phyloP scores from a whole-genome alignment of 2,329 filamentous ascomycete species.

The Diplodia scrobiculata region DNA sequence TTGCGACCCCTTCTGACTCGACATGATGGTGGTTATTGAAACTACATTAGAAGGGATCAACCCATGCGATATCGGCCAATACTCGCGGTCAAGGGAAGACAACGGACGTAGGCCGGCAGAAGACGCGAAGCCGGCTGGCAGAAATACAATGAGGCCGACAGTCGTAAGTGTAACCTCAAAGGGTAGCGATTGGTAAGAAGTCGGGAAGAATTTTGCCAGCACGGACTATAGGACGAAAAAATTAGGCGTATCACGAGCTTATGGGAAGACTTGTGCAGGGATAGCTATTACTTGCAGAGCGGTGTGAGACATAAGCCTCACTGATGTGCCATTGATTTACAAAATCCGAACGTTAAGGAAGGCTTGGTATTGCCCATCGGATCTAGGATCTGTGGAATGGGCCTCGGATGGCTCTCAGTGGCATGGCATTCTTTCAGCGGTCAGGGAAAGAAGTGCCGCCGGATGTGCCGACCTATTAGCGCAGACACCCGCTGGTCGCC shows the following conservation, averaged over 20 bases:
- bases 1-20: slow-evolving; percentile 11
- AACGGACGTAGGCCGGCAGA: not conserved
- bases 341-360: not conserved
- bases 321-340: slow-evolving; percentile 22
- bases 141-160: not conserved
- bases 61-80: slow-evolving; percentile 22
- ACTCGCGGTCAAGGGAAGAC: not conserved
- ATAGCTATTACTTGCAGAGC: slow-evolving; percentile 21
- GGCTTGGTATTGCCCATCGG: slow-evolving; percentile 1
- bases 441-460: not conserved
- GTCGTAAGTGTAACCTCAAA: slow-evolving; percentile 8
- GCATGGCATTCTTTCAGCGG: slow-evolving; percentile 11
- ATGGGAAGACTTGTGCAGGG: slow-evolving; percentile 22
- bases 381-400: not conserved
- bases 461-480: slow-evolving; percentile 7
- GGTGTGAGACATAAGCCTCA: slow-evolving; percentile 19
- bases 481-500: not conserved
- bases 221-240: slow-evolving; percentile 13
- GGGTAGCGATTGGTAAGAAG: slow-evolving; percentile 17
- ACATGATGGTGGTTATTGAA: slow-evolving; percentile 12
- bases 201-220: slow-evolving; percentile 14
- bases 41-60: slow-evolving; percentile 5
- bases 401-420: not conserved
- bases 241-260: slow-evolving; percentile 19
- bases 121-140: not conserved